A percentile compares a stretch with the other conserved stretches of the same genome.
Evolutionary conservation across 208 protist species (phyloP).

Genomic region (Trypanosoma melophagium): DNA sequence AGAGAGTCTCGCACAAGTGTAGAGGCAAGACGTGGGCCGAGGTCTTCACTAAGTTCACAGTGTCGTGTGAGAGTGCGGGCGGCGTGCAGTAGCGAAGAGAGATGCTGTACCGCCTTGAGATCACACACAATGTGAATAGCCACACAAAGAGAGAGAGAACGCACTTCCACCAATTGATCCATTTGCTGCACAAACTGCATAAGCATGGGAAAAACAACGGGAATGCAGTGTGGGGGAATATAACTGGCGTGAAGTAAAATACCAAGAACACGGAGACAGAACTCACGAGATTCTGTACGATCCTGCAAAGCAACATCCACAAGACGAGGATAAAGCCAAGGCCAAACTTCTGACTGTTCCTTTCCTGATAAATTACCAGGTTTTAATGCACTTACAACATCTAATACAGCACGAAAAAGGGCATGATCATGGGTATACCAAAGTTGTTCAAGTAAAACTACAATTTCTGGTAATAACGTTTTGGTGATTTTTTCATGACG

Average conservation of each 20-base stretch:
- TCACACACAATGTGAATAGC: conserved; percentile 87
- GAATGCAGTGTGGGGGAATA: conserved; percentile 89
- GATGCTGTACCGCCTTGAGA: conserved; percentile 86
- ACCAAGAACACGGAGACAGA: conserved; percentile 86
- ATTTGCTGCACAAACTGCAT: conserved; percentile 83
- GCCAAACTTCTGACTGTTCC: conserved; percentile 89
- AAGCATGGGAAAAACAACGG: conserved; percentile 83
- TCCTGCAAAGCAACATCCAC: conserved; percentile 89
- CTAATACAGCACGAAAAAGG: conserved; percentile 81
- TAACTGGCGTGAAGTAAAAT: conserved; percentile 86
- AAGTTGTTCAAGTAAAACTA: conserved; percentile 86
- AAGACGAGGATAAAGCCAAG: conserved; percentile 89
- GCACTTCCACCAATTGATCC: conserved; percentile 85
- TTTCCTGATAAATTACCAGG: conserved; percentile 88
- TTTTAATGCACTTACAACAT: conserved; percentile 87
- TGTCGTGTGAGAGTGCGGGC: conserved; percentile 83
- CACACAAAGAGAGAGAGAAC: conserved; percentile 79
- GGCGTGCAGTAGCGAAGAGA: conserved; percentile 76
- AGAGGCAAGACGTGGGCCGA: conserved; percentile 79
- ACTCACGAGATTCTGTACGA: conserved; percentile 79
- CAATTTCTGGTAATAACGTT: conserved; percentile 85
- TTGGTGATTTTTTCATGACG: conserved; percentile 85
- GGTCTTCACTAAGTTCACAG: conserved; percentile 79
- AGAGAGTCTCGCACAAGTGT: conserved; percentile 73
- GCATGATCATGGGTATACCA: conserved; percentile 79